Evolutionary conservation across 2,329 filamentous ascomycete genomes (phyloP).

Genomic region (Microcyclospora tardicrescens): DNA sequence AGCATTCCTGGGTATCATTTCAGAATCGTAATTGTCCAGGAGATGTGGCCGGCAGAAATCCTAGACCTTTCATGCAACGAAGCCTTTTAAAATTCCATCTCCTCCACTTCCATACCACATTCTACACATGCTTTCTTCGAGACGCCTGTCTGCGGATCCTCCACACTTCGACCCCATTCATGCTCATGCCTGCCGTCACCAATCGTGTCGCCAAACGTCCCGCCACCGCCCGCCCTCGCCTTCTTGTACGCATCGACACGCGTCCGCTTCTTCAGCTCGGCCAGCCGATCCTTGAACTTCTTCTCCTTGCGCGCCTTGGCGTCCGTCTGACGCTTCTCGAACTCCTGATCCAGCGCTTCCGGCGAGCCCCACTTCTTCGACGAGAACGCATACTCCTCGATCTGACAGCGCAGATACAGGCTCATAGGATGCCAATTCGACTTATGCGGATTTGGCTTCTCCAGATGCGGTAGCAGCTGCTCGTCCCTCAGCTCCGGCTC

Average conservation of each 20-base stretch:
- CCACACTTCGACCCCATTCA: constrained; percentile 57
- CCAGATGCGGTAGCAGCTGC: constrained; percentile 74
- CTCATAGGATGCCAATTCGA: constrained; percentile 98
- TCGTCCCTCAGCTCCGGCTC: constrained; percentile 87
- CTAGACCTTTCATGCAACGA: too few relatives aligned
- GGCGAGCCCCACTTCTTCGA: constrained; percentile 78
- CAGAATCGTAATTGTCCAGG: too few relatives aligned
- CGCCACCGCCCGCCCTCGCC: constrained; percentile 42
- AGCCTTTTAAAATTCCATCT: constrained; percentile 42
- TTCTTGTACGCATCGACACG: constrained; percentile 78
- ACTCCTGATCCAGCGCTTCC: constrained; percentile 78
- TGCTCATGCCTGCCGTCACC: constrained; percentile 65
- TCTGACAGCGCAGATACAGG: constrained; percentile 83
- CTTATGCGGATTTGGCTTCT: constrained; percentile 88
- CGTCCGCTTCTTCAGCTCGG: constrained; percentile 86
- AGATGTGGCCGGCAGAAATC: too few relatives aligned
- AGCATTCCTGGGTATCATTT: too few relatives aligned
- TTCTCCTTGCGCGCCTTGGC: constrained; percentile 79
- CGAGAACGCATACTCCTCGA: constrained; percentile 82
- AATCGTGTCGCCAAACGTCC: constrained; percentile 64
- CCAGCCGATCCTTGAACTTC: constrained; percentile 80
- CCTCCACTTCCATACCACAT: constrained; percentile 56
- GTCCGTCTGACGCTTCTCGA: constrained; percentile 61
- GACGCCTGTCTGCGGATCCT: constrained; percentile 54
- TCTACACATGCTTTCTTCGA: constrained; percentile 62